These are phyloP conservation scores for Gnomoniopsis smithogilvyi DNA, from an alignment of 2,329 filamentous ascomycete genomes.

Conservation along the genomic window DNA sequence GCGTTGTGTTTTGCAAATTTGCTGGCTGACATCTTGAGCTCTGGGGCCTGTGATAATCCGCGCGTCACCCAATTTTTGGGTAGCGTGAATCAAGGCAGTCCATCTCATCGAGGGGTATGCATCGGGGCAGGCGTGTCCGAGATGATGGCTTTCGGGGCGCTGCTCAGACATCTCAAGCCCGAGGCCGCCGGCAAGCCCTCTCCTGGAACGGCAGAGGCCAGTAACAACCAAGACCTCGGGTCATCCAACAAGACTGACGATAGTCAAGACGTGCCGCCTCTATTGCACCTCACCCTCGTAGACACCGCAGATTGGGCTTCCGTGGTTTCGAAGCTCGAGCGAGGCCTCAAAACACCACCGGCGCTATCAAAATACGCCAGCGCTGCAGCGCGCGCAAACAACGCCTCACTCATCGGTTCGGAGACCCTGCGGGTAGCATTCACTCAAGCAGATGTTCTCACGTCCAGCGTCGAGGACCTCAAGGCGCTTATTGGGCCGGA, in stretches of 20 bases:
- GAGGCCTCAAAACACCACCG: conserved; percentile 12
- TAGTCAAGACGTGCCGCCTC: not conserved
- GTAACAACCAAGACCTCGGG: no score
- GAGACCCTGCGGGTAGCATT: conserved; percentile 4
- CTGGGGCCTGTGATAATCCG: not conserved
- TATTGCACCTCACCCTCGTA: conserved; percentile 9
- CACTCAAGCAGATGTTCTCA: conserved; percentile 9
- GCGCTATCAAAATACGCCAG: conserved; percentile 19
- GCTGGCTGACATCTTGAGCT: conserved; percentile 29
- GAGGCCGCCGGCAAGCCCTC: conserved; percentile 1
- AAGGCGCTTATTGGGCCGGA: conserved; percentile 8
- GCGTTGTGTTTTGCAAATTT: conserved; percentile 74
- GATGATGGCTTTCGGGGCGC: conserved; percentile 52
- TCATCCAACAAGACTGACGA: not conserved
- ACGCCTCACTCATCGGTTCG: conserved; percentile 12
- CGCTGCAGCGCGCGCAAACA: conserved; percentile 14
- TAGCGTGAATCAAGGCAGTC: not conserved
- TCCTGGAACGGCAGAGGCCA: not conserved
- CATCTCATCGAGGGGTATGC: conserved; percentile 26
- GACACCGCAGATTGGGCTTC: conserved; percentile 16
- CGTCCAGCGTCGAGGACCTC: conserved; percentile 5
- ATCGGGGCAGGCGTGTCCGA: conserved; percentile 61
- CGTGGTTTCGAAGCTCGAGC: conserved; percentile 13
- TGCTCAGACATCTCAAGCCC: conserved; percentile 29
- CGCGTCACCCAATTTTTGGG: not conserved